Base-by-base conservation (phyloP, 2,329 filamentous ascomycete species). In the Penicillium sp. region DNA sequence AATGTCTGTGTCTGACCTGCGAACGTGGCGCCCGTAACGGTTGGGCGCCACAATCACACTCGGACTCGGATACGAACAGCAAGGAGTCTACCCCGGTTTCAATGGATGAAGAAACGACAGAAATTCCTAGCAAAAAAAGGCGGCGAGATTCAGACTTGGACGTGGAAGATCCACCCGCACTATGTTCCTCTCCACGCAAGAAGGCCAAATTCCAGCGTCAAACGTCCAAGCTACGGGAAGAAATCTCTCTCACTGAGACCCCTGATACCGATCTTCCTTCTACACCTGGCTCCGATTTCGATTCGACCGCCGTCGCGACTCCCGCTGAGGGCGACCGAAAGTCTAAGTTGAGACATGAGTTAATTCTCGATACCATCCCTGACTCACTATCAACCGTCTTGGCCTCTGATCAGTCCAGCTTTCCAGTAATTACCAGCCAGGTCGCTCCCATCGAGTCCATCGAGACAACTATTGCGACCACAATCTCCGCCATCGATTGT, bases 1-100 rank as follows among this genome's bases (percentile, higher is more conserved):
- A 99, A 71, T 99, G 95, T 71, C 80, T 99, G 1, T 99, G 95
- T 73, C 83, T 84, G 65, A 95, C 90, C 0, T 99, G 95, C 73
- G 95, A 99, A 76, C 81, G 83, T 23, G 79, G 81, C 3, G 78
- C 85, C 56, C 82, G 83, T 53, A 98, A 97, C 71, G 95, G 95
- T 1, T 99, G 96, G 96, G 83, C 85, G 37, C 83, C 80, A 1
- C 71, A 68, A 64, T 71, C 80, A 2, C 71, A 68, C 62, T 72
- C 59, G 64, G 77, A 61, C 62, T 76, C 61, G 64, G 77, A 59
- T 60, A 70, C 47, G 63, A 73, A 58, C 57, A 75, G 70, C 58
- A 67, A 67, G 35, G 59, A 66, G n/a, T 70, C 70, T 21, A 75
- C 71, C 2, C 73, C 76, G 2, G 58, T 62, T 19, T 62, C 63